A percentile compares a stretch with the other conserved stretches of the same genome.
phyloP scores from a whole-genome alignment of 371 early-diverging fungal genomes.

The Coemansia sp. region DNA sequence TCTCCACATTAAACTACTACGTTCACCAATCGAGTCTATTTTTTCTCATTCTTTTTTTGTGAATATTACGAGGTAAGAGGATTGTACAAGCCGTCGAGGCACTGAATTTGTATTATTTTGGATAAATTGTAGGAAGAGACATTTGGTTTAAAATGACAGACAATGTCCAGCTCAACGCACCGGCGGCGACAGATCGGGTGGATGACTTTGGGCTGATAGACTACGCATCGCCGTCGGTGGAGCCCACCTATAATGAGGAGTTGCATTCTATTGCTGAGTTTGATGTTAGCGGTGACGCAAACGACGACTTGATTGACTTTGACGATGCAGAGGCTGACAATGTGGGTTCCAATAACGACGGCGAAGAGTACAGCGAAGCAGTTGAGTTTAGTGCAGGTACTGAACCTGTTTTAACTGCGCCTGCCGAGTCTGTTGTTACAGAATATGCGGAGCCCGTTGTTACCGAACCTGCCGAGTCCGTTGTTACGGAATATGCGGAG shows the following conservation, averaged over 20 bases:
- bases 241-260: not conserved
- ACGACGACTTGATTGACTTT: conserved; percentile 11
- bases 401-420: not conserved
- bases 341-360: not conserved
- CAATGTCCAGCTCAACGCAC: not conserved
- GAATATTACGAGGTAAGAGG: no score
- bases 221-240: conserved; percentile 31
- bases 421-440: not conserved
- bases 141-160: not conserved
- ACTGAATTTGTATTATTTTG: not conserved
- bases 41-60: no score
- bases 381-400: not conserved
- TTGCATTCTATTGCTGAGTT: not conserved
- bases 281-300: not conserved
- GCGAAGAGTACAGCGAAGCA: not conserved
- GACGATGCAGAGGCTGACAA: not conserved
- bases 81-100: not conserved
- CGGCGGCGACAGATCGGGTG: not conserved
- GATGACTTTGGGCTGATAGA: conserved; percentile 49
- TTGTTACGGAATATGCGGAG: not conserved
- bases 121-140: not conserved
- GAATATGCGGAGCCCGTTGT: not conserved
- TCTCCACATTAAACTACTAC: no score
- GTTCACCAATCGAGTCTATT: no score
- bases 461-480: not conserved